Evolutionary conservation across 2,329 filamentous ascomycete genomes (phyloP).

Genomic region (Botrytis aclada): DNA sequence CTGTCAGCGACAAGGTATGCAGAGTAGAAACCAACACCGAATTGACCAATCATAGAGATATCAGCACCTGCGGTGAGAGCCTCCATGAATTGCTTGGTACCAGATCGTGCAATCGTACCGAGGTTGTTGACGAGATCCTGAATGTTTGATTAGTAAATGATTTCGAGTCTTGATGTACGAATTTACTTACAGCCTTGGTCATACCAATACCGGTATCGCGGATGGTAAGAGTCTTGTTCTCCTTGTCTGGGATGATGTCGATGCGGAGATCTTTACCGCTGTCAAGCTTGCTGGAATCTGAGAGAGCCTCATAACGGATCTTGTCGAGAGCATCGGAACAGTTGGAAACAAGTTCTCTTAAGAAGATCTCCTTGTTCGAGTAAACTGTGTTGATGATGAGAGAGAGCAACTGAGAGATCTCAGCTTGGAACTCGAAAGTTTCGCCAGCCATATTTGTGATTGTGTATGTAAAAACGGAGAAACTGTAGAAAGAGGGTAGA

Average conservation of each 20-base stretch:
- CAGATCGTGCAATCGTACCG: conserved; percentile 97
- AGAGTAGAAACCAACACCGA: conserved; percentile 99
- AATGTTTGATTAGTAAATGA: conserved; percentile 40
- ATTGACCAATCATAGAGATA: conserved; percentile 99
- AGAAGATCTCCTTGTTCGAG: conserved; percentile 99
- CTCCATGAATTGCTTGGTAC: conserved; percentile 99
- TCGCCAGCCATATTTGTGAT: conserved; percentile 73
- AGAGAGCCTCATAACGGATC: conserved; percentile 98
- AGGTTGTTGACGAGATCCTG: conserved; percentile 99
- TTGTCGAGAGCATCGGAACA: conserved; percentile 99
- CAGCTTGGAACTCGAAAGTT: conserved; percentile 99
- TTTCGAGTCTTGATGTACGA: conserved; percentile 6
- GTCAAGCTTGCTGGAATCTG: conserved; percentile 96
- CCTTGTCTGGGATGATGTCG: conserved; percentile 98
- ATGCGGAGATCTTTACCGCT: conserved; percentile 96
- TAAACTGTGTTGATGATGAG: conserved; percentile 99
- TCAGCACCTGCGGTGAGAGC: conserved; percentile 96
- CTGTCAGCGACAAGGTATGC: conserved; percentile 98
- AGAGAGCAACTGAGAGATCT: conserved; percentile 99
- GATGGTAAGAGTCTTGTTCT: conserved; percentile 95
- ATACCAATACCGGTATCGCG: conserved; percentile 98
- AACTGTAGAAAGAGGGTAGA: background rate
- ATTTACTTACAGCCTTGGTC: conserved; percentile 91
- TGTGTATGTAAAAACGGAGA: conserved; percentile 21
- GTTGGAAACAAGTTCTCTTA: conserved; percentile 98